Base-by-base conservation (phyloP, 2,329 filamentous ascomycete genomes). In the Curvularia spicifera region DNA sequence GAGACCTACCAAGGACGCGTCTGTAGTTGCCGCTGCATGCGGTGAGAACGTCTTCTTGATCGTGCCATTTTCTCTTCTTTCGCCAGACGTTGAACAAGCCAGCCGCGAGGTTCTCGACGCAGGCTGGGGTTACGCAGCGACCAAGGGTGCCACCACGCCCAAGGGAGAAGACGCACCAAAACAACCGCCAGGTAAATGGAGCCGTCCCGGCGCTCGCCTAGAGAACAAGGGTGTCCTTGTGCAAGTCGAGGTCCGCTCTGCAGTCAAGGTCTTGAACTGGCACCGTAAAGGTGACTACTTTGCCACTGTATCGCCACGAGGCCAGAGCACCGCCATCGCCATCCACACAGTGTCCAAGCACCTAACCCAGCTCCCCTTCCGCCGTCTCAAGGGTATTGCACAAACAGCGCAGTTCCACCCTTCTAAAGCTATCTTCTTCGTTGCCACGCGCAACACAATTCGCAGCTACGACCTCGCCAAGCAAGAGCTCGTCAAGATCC, bases 261-360 rank as follows among this genome's bases (percentile, higher is more conserved):
- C 88, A 1, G 87, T 97, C 72, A 98, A 97, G 80, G 89, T 91
- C 13, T 87, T 99, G 69, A 90, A 88, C 74, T 99, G 94, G 93
- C 96, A 99, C 79, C 86, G 94, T 58, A 88, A 91, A 60, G 95
- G 95, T 68, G 94, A 98, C 76, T 97, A 97, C 80, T 89, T 99
- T 72, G 89, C 91, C 66, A 96, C 93, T 0, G 92, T 97, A 22
- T 96, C 92, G 49, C 93, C 95, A 0, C 84, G 85, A 12, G 90
- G 90, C 31, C 88, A 91, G 72, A 85, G 86, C 66, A 89, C 86
- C 71, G 91, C 95, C 4, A 91, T 99, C 52, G 89, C 92, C 53
- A 96, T 99, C 61, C 95, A 99, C 80, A 97, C 94, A 0, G 82
- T 99, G 60, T 95, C 91, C 56, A 97, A 96, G 78, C 95, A 99